These are phyloP conservation scores for Nectriaceae sp. DNA, from an alignment of 2,329 filamentous ascomycete genomes.

Conservation along the genomic window DNA sequence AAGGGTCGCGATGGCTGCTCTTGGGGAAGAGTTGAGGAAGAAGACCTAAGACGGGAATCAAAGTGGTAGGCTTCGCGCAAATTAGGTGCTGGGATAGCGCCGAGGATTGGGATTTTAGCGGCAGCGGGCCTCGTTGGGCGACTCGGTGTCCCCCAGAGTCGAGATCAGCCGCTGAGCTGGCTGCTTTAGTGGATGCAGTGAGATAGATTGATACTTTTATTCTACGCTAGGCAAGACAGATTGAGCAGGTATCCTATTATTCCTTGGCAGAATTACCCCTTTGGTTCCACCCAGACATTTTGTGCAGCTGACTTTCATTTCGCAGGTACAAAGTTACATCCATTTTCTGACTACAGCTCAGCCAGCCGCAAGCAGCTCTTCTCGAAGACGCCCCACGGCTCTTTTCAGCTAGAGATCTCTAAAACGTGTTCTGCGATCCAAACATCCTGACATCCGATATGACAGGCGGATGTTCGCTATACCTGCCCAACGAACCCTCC, in stretches of 20 bases:
- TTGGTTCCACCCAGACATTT: constrained; percentile 14
- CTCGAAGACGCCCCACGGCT: no score
- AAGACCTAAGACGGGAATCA: constrained; percentile 23
- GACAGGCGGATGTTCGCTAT: background rate
- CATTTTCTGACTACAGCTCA: constrained; percentile 2
- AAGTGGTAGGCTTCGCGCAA: constrained; percentile 29
- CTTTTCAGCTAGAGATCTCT: background rate
- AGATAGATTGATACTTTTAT: constrained; percentile 27
- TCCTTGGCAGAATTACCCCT: constrained; percentile 17
- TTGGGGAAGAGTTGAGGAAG: background rate
- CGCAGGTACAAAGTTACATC: background rate
- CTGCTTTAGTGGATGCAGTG: constrained; percentile 6
- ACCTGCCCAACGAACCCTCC: background rate
- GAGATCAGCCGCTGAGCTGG: background rate
- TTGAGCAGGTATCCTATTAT: constrained; percentile 13
- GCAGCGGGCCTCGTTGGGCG: constrained; percentile 25
- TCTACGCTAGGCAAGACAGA: no score
- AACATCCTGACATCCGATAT: background rate
- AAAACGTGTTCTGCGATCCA: background rate
- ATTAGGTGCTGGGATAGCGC: constrained; percentile 33
- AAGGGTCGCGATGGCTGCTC: constrained; percentile 14
- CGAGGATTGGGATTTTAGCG: constrained; percentile 27
- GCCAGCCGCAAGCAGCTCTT: background rate
- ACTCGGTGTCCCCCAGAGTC: constrained; percentile 3
- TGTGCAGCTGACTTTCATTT: constrained; percentile 21